These are phyloP conservation scores for Mytilinidion resinicola DNA, from an alignment of 495 filamentous ascomycete genomes.

Conservation along the genomic window DNA sequence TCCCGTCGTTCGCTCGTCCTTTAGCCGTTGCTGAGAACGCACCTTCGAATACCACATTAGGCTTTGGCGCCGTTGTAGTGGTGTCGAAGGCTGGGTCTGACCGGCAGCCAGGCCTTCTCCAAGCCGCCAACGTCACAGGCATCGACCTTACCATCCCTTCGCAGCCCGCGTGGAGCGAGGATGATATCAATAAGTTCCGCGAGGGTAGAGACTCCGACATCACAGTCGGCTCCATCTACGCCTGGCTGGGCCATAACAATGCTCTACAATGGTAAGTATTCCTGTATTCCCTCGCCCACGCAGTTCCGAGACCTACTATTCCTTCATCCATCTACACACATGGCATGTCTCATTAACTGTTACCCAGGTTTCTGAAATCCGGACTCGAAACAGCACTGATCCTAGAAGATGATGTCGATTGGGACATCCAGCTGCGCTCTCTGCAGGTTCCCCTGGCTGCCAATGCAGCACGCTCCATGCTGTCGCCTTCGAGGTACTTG, in stretches of 20 bases:
- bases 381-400: slow-evolving; percentile 41
- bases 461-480: slow-evolving; percentile 23
- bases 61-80: slow-evolving; percentile 33
- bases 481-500: slow-evolving; percentile 11
- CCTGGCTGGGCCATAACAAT: slow-evolving; percentile 36
- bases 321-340: too few relatives aligned
- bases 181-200: slow-evolving; percentile 24
- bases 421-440: slow-evolving; percentile 38
- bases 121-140: slow-evolving; percentile 35
- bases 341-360: slow-evolving; percentile 1
- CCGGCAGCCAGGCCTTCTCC: slow-evolving; percentile 27
- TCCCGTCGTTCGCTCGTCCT: not conserved
- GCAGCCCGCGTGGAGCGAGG: slow-evolving; percentile 35
- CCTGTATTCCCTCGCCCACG: too few relatives aligned
- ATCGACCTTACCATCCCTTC: slow-evolving; percentile 34
- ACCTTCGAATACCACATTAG: slow-evolving; percentile 22
- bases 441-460: slow-evolving; percentile 32
- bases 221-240: slow-evolving; percentile 26
- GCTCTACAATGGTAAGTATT: slow-evolving; percentile 28
- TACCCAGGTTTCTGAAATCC: slow-evolving; percentile 37
- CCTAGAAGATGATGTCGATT: slow-evolving; percentile 46
- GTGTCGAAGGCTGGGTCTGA: slow-evolving; percentile 29
- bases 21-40: not conserved
- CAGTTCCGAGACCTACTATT: too few relatives aligned
- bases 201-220: slow-evolving; percentile 24